These are phyloP conservation scores for Auriculariales sp. DNA, from an alignment of 768 basidiomycete genomes.

Conservation along the genomic window DNA sequence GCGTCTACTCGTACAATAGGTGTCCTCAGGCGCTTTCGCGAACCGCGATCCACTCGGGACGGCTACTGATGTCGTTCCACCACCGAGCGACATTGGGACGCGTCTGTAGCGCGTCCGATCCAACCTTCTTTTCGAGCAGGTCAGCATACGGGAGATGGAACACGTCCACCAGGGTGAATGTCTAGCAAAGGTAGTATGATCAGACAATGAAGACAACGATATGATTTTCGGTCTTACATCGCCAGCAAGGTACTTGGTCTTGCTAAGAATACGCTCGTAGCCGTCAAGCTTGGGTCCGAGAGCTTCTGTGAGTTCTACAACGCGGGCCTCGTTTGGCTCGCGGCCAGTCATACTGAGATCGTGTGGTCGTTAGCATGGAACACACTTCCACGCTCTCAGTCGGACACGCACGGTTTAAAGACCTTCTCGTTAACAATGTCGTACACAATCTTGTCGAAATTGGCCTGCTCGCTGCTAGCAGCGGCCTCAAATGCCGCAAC, in stretches of 20 bases:
- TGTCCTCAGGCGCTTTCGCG: too few species aligned
- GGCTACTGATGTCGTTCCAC: conserved; percentile 4
- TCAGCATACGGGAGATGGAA: conserved; percentile 34
- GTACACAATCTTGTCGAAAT: conserved; percentile 36
- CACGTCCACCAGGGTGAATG: conserved; percentile 13
- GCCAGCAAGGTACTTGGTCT: conserved; percentile 36
- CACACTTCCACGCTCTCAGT: too few species aligned
- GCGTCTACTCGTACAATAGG: too few species aligned
- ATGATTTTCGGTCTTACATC: conserved; percentile 13
- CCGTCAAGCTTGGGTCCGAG: conserved; percentile 29
- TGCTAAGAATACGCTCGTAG: conserved; percentile 42
- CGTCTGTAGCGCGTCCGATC: conserved; percentile 1
- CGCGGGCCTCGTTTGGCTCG: conserved; percentile 1
- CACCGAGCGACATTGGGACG: conserved; percentile 1
- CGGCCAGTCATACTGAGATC: neutral
- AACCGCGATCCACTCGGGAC: too few species aligned
- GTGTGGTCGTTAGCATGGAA: neutral
- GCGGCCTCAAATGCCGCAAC: conserved; percentile 35
- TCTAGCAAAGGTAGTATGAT: conserved; percentile 1
- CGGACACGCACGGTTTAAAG: conserved; percentile 36
- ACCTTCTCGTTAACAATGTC: conserved; percentile 31
- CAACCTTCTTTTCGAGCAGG: neutral
- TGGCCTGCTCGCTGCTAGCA: conserved; percentile 30
- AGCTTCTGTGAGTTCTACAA: conserved; percentile 6
- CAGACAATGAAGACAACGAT: neutral